Conservation (phyloP, 257 asterid genomes). For the Buddleja alternifolia region DNA sequence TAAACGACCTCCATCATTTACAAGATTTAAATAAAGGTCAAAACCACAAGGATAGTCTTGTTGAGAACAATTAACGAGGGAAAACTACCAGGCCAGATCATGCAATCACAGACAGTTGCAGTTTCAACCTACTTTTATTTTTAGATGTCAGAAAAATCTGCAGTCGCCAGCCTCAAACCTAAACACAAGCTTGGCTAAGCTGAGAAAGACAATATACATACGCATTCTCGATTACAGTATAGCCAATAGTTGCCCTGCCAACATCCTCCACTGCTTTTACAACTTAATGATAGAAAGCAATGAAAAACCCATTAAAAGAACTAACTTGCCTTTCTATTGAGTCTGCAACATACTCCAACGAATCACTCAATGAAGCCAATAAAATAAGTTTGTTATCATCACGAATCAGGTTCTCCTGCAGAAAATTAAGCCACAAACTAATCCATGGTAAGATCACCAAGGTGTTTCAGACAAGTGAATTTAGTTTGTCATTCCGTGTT, state of each 20-base stretch:
- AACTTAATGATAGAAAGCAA: not conserved
- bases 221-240: slow-evolving; percentile 9
- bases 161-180: not conserved
- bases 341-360: slow-evolving; percentile 94
- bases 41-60: not conserved
- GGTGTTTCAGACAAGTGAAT: not conserved
- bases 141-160: slow-evolving; percentile 9
- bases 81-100: slow-evolving; percentile 26
- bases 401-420: slow-evolving; percentile 94
- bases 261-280: not conserved
- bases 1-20: not conserved
- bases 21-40: not conserved
- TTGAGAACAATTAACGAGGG: slow-evolving; percentile 5
- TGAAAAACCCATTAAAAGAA: not conserved
- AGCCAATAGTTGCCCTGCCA: not conserved
- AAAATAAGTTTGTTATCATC: slow-evolving; percentile 93
- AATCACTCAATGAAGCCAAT: slow-evolving; percentile 95
- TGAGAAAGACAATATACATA: slow-evolving; percentile 11
- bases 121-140: slow-evolving; percentile 1
- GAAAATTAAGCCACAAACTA: slow-evolving; percentile 25
- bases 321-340: slow-evolving; percentile 88
- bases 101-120: slow-evolving; percentile 8
- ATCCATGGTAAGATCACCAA: slow-evolving; percentile 14
- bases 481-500: slow-evolving; percentile 10
- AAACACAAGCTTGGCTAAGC: not conserved